phyloP scores from a whole-genome alignment of 2,329 filamentous ascomycete species.

The Penicillium paneum region DNA sequence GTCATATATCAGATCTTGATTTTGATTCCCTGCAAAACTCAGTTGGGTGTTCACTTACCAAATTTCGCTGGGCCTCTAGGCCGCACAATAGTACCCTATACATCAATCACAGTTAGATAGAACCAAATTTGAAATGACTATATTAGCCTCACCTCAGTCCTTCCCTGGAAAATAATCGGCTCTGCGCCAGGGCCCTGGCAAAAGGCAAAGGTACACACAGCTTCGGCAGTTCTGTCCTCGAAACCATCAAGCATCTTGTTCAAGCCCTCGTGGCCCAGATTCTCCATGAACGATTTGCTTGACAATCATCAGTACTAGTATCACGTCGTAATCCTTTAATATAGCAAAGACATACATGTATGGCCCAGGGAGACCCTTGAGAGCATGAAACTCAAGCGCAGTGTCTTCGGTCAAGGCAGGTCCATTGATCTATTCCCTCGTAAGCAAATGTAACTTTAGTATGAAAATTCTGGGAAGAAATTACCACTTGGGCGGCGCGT shows the following conservation, averaged over 20 bases:
- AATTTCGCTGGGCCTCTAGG: conserved; percentile 77
- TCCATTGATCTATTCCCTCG: conserved; percentile 62
- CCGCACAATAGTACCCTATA: conserved; percentile 74
- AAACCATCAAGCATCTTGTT: conserved; percentile 89
- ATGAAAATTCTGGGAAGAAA: conserved; percentile 17
- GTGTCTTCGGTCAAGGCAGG: conserved; percentile 96
- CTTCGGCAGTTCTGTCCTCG: conserved; percentile 84
- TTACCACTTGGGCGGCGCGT: conserved; percentile 72
- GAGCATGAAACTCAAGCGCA: conserved; percentile 84
- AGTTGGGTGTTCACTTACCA: conserved; percentile 55
- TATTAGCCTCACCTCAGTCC: conserved; percentile 63
- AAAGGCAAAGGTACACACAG: conserved; percentile 95
- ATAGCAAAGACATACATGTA: conserved; percentile 71
- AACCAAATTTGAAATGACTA: not conserved
- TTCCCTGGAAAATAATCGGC: conserved; percentile 84
- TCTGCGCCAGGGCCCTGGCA: conserved; percentile 79
- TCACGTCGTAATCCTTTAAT: conserved; percentile 1
- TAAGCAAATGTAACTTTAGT: conserved; percentile 1
- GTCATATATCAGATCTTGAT: conserved; percentile 2
- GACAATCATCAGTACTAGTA: not conserved
- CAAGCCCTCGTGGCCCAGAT: conserved; percentile 76
- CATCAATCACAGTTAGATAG: conserved; percentile 4
- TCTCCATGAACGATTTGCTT: conserved; percentile 91
- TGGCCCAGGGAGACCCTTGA: conserved; percentile 86
- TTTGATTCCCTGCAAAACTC: not conserved